Conservation (phyloP, 805 yeast species). For the Yamadazyma nakazawae region DNA sequence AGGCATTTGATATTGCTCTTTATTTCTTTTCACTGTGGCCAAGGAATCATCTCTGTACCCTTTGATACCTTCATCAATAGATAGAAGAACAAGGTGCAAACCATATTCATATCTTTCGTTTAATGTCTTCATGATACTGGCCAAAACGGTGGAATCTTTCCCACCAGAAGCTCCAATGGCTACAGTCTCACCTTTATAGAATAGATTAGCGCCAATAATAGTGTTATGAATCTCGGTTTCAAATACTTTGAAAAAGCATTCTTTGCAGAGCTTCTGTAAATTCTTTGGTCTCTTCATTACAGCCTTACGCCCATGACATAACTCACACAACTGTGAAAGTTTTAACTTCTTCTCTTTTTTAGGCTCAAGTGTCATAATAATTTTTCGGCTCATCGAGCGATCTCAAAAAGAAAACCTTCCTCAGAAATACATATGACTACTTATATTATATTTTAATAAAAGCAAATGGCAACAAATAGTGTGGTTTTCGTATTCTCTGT, state of each 20-base stretch:
- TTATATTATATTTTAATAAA: too few species aligned
- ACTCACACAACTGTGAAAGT: conserved; percentile 62
- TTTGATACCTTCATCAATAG: conserved; percentile 94
- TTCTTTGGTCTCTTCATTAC: conserved; percentile 91
- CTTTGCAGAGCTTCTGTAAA: conserved; percentile 82
- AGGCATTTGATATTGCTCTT: conserved; percentile 77
- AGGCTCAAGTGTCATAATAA: conserved; percentile 7
- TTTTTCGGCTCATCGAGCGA: conserved; percentile 5
- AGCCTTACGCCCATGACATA: conserved; percentile 80
- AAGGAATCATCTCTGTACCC: conserved; percentile 97
- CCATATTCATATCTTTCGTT: conserved; percentile 90
- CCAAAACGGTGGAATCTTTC: conserved; percentile 94
- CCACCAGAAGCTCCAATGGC: conserved; percentile 99
- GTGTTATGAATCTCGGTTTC: conserved; percentile 96
- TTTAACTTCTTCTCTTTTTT: conserved; percentile 26
- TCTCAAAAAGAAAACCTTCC: neutral
- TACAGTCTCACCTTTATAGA: conserved; percentile 76
- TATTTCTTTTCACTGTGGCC: conserved; percentile 94
- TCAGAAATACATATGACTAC: neutral
- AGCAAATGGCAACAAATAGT: neutral
- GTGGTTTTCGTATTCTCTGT: neutral
- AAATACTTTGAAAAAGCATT: conserved; percentile 84
- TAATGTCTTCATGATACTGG: conserved; percentile 78
- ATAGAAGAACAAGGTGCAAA: conserved; percentile 72
- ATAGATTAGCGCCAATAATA: conserved; percentile 64